Evolutionary conservation across 1,139 yeast species (phyloP), one percentile per base, ranked within the genome.

Genomic region (Scheffersomyces parashehatae): DNA sequence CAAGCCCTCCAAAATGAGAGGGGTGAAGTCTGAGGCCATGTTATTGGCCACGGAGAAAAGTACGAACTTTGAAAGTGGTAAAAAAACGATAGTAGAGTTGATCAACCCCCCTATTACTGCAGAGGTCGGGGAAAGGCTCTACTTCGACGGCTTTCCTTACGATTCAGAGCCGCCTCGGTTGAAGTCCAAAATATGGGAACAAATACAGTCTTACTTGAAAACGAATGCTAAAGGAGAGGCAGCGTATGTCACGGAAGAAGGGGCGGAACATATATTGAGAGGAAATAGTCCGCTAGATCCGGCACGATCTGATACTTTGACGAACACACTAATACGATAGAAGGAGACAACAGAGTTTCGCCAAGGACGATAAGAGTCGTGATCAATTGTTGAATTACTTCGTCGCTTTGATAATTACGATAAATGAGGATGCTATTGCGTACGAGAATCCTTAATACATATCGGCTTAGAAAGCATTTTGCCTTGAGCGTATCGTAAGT

Each of bases 1-100:
- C 69, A 90, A 89, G 71, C 95, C 96, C 9, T 95, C 88, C 38
- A 85, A 81, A 59, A 88, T 91, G 96, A 81, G 97, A 65, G 98
- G 99, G 50, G 83, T 93, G 13, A 58, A 53, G 41, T 79, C 85
- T 0, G 76, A 78, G 46, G 86, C 83, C 1, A 82, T 82, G 87
- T 54, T 82, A 1, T 55, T 82, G 29, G 85, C 85, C 4, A 79
- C 83, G 2, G 74, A 55, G 38, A 49, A 38, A 33, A 44, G 14
- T 8, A 42, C 39, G 9, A 42, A 29, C 1, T 5, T 20, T 43
- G 42, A 43, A 29, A 31, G 20, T 8, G 35, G 35, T 3, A n/a
- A 31, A 8, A 10, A 15, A 9, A 31, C 35, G 10, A 7, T 4
- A 10, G 69, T 67, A 10, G 67, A 58, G 33, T 52, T 67, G 26